Conservation (phyloP, 1,139 yeast species). For the Wickerhamomyces sp. region DNA sequence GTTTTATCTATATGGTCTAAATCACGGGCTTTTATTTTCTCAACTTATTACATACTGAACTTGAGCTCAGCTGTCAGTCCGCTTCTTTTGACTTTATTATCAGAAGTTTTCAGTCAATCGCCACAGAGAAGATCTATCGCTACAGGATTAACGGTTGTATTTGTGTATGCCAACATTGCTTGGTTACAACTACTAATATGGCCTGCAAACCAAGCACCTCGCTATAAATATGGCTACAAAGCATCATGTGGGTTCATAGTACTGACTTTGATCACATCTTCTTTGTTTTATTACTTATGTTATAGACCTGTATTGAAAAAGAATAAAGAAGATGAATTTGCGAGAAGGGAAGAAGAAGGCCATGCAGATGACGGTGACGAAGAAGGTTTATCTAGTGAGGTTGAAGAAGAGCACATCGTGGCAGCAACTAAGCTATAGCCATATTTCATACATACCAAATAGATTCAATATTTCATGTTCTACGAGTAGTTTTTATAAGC, state of each 20-base stretch:
- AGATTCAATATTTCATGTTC: no score
- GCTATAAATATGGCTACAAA: constrained; percentile 16
- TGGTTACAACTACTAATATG: constrained; percentile 17
- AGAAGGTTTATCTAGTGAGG: no score
- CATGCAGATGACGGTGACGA: not conserved
- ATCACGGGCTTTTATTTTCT: constrained; percentile 34
- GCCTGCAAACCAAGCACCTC: constrained; percentile 18
- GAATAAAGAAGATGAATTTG: not conserved
- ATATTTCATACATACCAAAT: no score
- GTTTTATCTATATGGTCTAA: constrained; percentile 20
- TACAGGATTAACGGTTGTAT: constrained; percentile 5
- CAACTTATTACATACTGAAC: constrained; percentile 29
- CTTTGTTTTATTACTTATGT: not conserved
- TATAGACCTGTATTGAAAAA: not conserved
- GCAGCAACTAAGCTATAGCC: no score
- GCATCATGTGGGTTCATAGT: not conserved
- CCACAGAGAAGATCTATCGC: constrained; percentile 7
- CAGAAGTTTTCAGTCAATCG: constrained; percentile 4
- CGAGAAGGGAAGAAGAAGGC: not conserved
- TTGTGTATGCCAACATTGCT: constrained; percentile 15
- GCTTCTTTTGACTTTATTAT: constrained; percentile 1
- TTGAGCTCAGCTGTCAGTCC: constrained; percentile 5
- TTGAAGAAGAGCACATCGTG: no score
- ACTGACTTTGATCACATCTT: constrained; percentile 23
- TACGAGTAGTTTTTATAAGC: no score